Evolutionary conservation across 345 rosid species (phyloP), one percentile per base, ranked within the genome.

Genomic region (Cochlearia excelsa): DNA sequence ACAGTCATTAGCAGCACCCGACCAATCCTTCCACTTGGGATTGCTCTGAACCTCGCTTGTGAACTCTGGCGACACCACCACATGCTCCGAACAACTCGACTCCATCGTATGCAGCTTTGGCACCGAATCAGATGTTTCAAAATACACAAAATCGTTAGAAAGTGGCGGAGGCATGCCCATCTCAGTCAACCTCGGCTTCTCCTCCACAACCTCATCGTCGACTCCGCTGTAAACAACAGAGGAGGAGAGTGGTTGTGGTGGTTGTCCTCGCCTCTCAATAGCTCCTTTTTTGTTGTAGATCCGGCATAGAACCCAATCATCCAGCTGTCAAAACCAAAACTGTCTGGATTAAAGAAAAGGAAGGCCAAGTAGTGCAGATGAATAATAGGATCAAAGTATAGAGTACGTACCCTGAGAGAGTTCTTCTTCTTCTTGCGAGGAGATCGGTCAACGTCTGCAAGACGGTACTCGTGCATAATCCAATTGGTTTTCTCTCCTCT

Each of bases 381-480:
- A n/a, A 26, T 5, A 9, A 2, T 2, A 46, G 5, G 11, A 11
- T 9, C 1, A 0, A 28, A 7, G 42, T 42, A 4, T 4, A 7
- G 62, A 2, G 11, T 27, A 0, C 0, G 34, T 72, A 92, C 99
- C 99, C 97, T 80, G 61, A 86, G 70, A 62, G 89, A 16, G 23
- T 16, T 16, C 23, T 16, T 86, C 59, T 86, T 88, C 73, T 84
- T 92, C 83, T 83, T 92, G 44, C 95, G 87, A 58, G 73, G 77
- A 1, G 99, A 76, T 0, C 99, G 93, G 71, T 92, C 99, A 4
- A 92, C 97, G 40, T 82, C 95, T 26, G 99, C 99, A 2, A 92
- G 77, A 8, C 98, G 91, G 59, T 92, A 92, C 70, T 92, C 98
- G 73, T 92, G 98, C 98, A 92, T 92, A 61, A 92, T 92, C 97